Percentiles rank a stretch among this genome's conserved stretches.
These are phyloP conservation scores for Magnusiomyces ingens DNA, from an alignment of 1,139 yeast species.

Conservation along the genomic window DNA sequence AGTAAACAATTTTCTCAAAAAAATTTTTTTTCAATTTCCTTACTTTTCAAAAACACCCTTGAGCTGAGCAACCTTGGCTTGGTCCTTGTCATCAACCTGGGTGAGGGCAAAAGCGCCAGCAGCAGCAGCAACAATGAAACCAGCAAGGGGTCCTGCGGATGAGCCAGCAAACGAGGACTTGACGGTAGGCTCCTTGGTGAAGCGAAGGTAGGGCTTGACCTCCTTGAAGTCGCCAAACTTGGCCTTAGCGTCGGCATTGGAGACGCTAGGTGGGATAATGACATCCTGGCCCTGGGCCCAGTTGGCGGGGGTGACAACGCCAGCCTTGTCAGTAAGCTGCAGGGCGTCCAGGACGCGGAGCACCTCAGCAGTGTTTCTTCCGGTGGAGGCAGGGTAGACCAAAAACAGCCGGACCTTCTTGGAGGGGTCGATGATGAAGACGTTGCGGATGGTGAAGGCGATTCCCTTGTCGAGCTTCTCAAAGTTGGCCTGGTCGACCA, in stretches of 20 bases:
- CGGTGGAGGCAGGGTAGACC: slow-evolving; percentile 86
- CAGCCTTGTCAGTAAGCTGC: slow-evolving; percentile 71
- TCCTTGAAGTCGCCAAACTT: slow-evolving; percentile 77
- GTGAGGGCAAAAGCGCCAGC: background rate
- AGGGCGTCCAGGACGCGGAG: slow-evolving; percentile 80
- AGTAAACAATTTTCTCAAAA: no score
- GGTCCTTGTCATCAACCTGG: background rate
- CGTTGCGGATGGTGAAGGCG: slow-evolving; percentile 81
- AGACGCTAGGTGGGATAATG: slow-evolving; percentile 77
- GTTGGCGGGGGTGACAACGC: slow-evolving; percentile 76
- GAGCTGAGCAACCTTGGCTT: background rate
- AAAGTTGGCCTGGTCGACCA: slow-evolving; percentile 87
- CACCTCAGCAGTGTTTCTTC: slow-evolving; percentile 85
- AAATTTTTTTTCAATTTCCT: background rate
- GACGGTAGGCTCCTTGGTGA: slow-evolving; percentile 25
- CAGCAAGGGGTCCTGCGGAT: background rate
- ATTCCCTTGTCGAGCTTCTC: slow-evolving; percentile 60
- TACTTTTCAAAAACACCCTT: slow-evolving; percentile 2
- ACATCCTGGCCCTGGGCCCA: slow-evolving; percentile 76
- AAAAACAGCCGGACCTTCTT: slow-evolving; percentile 77
- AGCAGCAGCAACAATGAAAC: background rate
- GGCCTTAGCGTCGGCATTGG: slow-evolving; percentile 71
- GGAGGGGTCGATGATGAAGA: slow-evolving; percentile 77
- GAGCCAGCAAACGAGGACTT: slow-evolving; percentile 1
- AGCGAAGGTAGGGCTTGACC: slow-evolving; percentile 80